A percentile compares a stretch with the other conserved stretches of the same genome.
Conservation (phyloP, 177 flowering plant genomes). For the Vitis hybrid region DNA sequence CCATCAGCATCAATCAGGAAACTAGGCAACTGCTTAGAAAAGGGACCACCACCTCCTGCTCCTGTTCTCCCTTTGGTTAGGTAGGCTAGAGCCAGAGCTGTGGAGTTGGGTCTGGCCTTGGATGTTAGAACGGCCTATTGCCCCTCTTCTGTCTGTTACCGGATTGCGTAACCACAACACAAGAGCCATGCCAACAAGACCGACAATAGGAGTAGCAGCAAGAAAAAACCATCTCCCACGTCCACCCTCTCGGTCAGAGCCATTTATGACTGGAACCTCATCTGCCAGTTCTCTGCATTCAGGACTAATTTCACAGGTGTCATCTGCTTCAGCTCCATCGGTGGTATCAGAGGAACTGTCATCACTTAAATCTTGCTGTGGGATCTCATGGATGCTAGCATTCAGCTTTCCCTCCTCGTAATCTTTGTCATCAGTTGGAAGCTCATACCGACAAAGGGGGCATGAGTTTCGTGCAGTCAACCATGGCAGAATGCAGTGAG, state of each 20-base stretch:
- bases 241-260: conserved; percentile 21
- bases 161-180: conserved; percentile 70
- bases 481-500: conserved; percentile 85
- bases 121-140: conserved; percentile 13
- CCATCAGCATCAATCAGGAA: background rate
- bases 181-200: conserved; percentile 71
- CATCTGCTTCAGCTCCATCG: conserved; percentile 29
- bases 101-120: conserved; percentile 22
- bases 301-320: conserved; percentile 20
- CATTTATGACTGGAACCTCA: conserved; percentile 10
- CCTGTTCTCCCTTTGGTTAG: conserved; percentile 40
- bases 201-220: conserved; percentile 76
- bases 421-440: conserved; percentile 85
- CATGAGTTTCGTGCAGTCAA: conserved; percentile 77
- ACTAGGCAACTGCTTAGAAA: conserved; percentile 28
- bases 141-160: conserved; percentile 29
- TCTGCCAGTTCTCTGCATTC: conserved; percentile 11
- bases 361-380: conserved; percentile 32
- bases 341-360: conserved; percentile 37
- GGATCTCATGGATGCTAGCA: conserved; percentile 20
- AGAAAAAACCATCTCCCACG: conserved; percentile 70
- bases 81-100: conserved; percentile 16
- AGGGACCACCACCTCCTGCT: conserved; percentile 75
- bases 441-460: conserved; percentile 89
- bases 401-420: conserved; percentile 59